Evolutionary conservation across 257 asterid species (phyloP).

Genomic region (Gentiana dahurica): DNA sequence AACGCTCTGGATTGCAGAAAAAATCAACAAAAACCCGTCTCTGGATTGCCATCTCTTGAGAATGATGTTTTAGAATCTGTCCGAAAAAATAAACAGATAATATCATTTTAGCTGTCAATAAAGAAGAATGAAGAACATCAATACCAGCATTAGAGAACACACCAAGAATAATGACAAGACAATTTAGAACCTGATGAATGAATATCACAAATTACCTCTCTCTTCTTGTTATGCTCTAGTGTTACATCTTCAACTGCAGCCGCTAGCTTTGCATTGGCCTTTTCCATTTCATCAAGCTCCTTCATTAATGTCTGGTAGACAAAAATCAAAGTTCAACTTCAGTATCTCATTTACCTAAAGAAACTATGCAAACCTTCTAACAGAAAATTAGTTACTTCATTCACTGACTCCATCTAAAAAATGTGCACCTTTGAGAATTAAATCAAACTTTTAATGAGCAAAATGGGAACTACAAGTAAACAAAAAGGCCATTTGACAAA

Average conservation of each 20-base stretch:
- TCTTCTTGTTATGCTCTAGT: constrained; percentile 88
- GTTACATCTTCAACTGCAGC: constrained; percentile 90
- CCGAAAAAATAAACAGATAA: background rate
- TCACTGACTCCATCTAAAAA: too few relatives aligned
- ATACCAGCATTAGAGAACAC: background rate
- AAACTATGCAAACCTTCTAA: too few relatives aligned
- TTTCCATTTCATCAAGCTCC: constrained; percentile 95
- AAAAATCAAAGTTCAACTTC: background rate
- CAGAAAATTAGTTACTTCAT: too few relatives aligned
- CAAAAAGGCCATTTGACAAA: too few relatives aligned
- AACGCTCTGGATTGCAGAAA: constrained; percentile 89
- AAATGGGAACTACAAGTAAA: too few relatives aligned
- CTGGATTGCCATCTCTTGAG: constrained; percentile 79
- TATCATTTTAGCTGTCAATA: background rate
- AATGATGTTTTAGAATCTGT: constrained; percentile 90
- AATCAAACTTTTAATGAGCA: too few relatives aligned
- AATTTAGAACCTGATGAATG: background rate
- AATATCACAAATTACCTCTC: constrained; percentile 38
- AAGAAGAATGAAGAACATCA: background rate
- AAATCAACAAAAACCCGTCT: constrained; percentile 87
- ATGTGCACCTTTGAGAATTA: too few relatives aligned
- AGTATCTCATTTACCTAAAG: background rate
- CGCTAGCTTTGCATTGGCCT: constrained; percentile 78
- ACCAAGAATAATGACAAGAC: background rate
- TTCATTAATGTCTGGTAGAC: constrained; percentile 61